Percentiles rank a stretch among this genome's conserved stretches.
phyloP scores from a whole-genome alignment of 2,329 filamentous ascomycete genomes.

The Helicocarpus griseus region DNA sequence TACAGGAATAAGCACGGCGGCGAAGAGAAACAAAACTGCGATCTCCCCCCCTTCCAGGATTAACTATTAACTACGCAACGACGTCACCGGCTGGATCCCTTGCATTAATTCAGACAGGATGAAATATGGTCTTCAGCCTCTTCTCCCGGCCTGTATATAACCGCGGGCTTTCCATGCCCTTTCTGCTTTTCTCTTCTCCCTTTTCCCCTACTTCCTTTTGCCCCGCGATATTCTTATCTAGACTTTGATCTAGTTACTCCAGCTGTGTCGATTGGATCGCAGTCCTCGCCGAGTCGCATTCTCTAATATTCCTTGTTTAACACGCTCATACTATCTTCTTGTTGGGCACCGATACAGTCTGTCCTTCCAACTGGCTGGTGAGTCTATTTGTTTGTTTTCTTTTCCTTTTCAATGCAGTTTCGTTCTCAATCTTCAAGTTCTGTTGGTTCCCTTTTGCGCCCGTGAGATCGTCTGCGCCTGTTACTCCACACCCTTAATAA shows the following conservation, averaged over 20 bases:
- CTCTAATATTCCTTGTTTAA: background rate
- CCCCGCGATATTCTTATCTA: background rate
- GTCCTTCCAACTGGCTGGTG: conserved; percentile 1
- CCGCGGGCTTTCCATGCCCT: background rate
- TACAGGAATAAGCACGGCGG: background rate
- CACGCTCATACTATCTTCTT: background rate
- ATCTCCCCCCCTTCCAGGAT: background rate
- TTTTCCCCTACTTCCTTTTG: background rate
- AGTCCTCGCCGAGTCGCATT: background rate
- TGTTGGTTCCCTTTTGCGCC: background rate
- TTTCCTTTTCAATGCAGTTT: background rate
- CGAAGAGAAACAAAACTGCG: background rate
- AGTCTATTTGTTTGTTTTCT: background rate
- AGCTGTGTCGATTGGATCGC: background rate
- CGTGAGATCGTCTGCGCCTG: background rate
- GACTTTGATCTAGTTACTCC: background rate
- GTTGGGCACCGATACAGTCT: conserved; percentile 2
- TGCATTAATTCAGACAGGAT: background rate
- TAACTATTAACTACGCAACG: background rate
- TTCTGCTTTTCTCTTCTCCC: background rate
- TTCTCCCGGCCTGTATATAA: background rate
- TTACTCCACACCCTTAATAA: background rate
- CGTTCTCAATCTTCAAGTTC: background rate
- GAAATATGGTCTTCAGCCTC: background rate
- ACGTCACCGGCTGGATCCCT: conserved; percentile 1